These are phyloP conservation scores for Trichosporon sp. DNA, from an alignment of 1,284 basidiomycete genomes.

Conservation along the genomic window DNA sequence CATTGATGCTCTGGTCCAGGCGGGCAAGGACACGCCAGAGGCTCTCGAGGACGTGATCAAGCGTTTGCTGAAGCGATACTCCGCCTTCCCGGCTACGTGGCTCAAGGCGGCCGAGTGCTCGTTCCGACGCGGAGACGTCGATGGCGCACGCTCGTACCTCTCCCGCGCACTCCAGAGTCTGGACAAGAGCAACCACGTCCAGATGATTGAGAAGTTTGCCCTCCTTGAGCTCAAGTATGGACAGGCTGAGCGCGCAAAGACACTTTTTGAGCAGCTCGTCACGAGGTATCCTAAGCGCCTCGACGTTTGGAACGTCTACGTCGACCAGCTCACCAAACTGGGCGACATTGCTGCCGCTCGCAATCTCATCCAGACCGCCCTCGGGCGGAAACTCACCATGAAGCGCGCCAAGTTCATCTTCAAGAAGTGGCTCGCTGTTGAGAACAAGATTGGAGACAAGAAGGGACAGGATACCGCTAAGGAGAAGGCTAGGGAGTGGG, in stretches of 20 bases:
- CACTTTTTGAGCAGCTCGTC: conserved; percentile 92
- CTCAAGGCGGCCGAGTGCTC: conserved; percentile 72
- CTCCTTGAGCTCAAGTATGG: conserved; percentile 92
- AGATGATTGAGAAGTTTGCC: conserved; percentile 90
- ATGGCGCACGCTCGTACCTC: conserved; percentile 79
- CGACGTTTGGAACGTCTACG: conserved; percentile 94
- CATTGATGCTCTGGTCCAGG: conserved; percentile 75
- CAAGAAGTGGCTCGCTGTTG: conserved; percentile 95
- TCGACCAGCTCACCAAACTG: conserved; percentile 85
- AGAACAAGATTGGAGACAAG: conserved; percentile 79
- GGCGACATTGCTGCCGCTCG: conserved; percentile 69
- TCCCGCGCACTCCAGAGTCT: conserved; percentile 83
- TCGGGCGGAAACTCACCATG: conserved; percentile 79
- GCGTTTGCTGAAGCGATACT: conserved; percentile 85
- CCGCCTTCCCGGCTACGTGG: conserved; percentile 87
- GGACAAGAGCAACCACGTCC: conserved; percentile 92
- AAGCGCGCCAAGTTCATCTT: conserved; percentile 93
- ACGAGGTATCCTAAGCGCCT: conserved; percentile 89
- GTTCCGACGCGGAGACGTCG: conserved; percentile 64
- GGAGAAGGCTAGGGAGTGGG: conserved; percentile 80
- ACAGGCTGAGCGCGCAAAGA: conserved; percentile 88
- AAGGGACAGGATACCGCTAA: conserved; percentile 77
- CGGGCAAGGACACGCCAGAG: conserved; percentile 70
- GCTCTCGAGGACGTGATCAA: conserved; percentile 74
- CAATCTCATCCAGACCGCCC: conserved; percentile 74